Conservation (phyloP, 257 asterid species). For the Buddleja alternifolia region DNA sequence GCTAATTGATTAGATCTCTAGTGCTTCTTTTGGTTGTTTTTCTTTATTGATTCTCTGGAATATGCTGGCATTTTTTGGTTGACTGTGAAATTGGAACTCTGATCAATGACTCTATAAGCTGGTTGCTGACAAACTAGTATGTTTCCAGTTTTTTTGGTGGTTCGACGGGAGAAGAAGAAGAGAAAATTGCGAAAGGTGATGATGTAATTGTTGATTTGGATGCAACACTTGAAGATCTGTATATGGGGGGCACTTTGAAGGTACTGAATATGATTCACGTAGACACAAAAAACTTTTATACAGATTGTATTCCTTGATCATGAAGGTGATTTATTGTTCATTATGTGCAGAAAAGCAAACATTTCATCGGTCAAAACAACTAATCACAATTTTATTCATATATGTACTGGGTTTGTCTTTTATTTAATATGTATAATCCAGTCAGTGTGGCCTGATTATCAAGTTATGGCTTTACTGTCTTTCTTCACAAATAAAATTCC, state of each 20-base stretch:
- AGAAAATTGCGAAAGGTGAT: constrained; percentile 86
- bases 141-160: constrained; percentile 77
- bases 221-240: constrained; percentile 91
- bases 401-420: background rate
- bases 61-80: background rate
- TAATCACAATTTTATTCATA: background rate
- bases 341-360: background rate
- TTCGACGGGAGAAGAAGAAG: constrained; percentile 90
- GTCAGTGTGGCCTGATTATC: background rate
- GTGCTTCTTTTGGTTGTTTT: constrained; percentile 10
- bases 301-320: background rate
- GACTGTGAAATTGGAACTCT: constrained; percentile 22
- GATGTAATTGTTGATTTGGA: constrained; percentile 92
- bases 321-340: background rate
- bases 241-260: constrained; percentile 95
- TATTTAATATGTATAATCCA: background rate
- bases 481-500: background rate
- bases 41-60: background rate
- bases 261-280: constrained; percentile 39
- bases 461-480: background rate
- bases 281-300: background rate
- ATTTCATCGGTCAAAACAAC: background rate
- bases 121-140: constrained; percentile 30
- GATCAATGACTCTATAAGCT: constrained; percentile 6
- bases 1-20: background rate